These are phyloP conservation scores for Spinacia oleracea DNA, from an alignment of 179 eudicot genomes.

Conservation along the genomic window DNA sequence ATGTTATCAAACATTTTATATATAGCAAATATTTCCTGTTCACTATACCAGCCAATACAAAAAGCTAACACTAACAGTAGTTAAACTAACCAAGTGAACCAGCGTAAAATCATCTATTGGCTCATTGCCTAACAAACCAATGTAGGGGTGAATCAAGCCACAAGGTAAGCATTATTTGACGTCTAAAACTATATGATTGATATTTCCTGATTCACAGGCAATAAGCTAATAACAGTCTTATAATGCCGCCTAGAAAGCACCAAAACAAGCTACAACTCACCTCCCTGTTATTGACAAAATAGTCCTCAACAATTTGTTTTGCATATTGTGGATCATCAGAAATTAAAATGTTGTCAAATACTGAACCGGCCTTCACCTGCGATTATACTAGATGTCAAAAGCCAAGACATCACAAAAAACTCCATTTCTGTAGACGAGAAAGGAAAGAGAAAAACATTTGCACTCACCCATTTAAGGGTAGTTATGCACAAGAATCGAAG, in stretches of 20 bases:
- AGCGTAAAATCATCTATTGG: background rate
- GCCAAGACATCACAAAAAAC: background rate
- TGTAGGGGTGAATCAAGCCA: background rate
- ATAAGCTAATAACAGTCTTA: background rate
- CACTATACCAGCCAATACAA: background rate
- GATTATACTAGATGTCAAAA: conserved; percentile 12
- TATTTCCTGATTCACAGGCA: background rate
- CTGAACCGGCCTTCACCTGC: conserved; percentile 83
- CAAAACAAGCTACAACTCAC: conserved; percentile 28
- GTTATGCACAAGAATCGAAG: background rate
- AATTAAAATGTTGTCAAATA: conserved; percentile 67
- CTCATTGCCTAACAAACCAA: background rate
- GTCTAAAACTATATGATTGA: background rate
- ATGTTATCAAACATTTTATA: too few relatives aligned
- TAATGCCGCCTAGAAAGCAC: background rate
- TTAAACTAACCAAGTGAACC: background rate
- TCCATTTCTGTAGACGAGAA: background rate
- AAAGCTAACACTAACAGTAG: background rate
- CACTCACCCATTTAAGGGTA: background rate
- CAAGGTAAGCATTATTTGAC: background rate
- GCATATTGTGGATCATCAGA: conserved; percentile 78
- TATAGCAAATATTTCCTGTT: background rate
- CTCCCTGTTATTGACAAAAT: conserved; percentile 50
- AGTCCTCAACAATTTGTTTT: conserved; percentile 57
- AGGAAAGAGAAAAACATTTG: background rate